Evolutionary conservation across 108 stramenopile species (phyloP).

Genomic region (Seminavis robusta): DNA sequence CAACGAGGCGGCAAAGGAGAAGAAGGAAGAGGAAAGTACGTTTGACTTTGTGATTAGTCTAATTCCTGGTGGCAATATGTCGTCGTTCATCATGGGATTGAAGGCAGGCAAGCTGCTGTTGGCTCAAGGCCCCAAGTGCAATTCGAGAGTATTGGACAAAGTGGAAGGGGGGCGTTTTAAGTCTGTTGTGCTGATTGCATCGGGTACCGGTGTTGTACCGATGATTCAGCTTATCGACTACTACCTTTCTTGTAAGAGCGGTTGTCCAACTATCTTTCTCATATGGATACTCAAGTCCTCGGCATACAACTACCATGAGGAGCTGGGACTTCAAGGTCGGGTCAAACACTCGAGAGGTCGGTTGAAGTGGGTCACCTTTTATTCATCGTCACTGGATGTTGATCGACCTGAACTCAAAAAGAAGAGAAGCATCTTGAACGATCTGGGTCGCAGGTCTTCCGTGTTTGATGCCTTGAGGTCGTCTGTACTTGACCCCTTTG

Average conservation of each 20-base stretch:
- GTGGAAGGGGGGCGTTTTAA: neutral
- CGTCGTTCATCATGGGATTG: neutral
- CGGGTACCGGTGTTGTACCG: neutral
- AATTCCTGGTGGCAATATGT: neutral
- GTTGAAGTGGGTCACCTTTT: neutral
- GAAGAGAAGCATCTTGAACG: no score
- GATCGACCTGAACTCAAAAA: no score
- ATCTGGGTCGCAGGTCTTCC: no score
- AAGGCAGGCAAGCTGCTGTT: neutral
- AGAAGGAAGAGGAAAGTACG: neutral
- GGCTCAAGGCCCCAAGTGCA: neutral
- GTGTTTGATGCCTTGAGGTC: no score
- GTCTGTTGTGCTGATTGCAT: neutral
- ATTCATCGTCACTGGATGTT: no score
- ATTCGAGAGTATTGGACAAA: neutral
- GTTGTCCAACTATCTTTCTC: neutral
- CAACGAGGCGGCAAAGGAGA: neutral
- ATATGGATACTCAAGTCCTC: neutral
- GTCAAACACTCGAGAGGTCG: neutral
- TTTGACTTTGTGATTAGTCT: conserved; percentile 1
- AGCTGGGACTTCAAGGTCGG: neutral
- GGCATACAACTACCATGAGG: neutral
- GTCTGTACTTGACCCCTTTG: no score
- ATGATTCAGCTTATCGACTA: conserved; percentile 2
- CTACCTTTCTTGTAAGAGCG: neutral